Base-by-base conservation (phyloP, 2,329 filamentous ascomycete species). In the Aspergillus sp. region DNA sequence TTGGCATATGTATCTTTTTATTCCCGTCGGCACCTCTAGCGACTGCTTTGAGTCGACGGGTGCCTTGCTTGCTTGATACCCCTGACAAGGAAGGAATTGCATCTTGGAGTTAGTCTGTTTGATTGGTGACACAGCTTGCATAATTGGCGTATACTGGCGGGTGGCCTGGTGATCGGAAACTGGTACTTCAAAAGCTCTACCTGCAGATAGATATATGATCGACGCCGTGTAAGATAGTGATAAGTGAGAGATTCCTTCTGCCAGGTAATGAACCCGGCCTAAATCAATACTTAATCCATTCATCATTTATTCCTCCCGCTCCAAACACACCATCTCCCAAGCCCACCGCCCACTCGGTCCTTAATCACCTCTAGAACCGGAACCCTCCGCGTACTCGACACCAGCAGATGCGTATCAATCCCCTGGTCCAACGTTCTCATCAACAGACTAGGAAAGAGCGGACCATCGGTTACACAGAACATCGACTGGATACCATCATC, bases 251-350 rank as follows among this genome's bases (percentile, higher is more conserved):
- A 31, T 31, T 31, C 9, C 9, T 19, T 33, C 21, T 27, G 19
- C 39, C 52, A 19, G 17, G 39, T 14, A 44, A 50, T 45, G 39
- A 43, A 40, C 6, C 23, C 3, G 46, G n/a, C 31, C 11, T 19
- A 43, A 41, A 12, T 31, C 21, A n/a, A 31, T 25, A 43, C 41
- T 45, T n/a, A 14, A 15, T 33, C 9, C 33, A 23, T 43, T 7
- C 33, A 14, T 37, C 15, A 37, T n/a, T n/a, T n/a, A 37, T 37
- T n/a, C 5, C 9, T n/a, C 6, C 15, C 14, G 14, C 27, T 23
- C 70, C 70, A 73, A 56, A 68, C 58, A 55, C 71, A 70, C 75
- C 74, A 77, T 61, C 67, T 73, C 12, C 75, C 75, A 17, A 73
- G 33, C 25, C 67, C 65, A 51, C 64, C 59, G 0, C 74, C 75